Evolutionary conservation across 768 basidiomycete genomes (phyloP).

Genomic region (Amanita rimosa): DNA sequence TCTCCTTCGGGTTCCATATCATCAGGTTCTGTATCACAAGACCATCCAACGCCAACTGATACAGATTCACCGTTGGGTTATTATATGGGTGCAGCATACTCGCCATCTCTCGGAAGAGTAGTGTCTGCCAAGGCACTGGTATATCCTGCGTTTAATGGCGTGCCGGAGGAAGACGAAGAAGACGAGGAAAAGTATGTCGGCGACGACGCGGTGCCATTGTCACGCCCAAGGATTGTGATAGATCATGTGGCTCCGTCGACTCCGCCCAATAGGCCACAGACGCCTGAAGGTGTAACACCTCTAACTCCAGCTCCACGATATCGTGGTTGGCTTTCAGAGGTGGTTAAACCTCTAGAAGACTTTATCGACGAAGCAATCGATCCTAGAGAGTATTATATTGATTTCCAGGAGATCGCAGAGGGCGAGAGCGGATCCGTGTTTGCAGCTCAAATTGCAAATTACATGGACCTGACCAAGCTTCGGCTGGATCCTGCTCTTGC

Average conservation of each 20-base stretch:
- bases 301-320: constrained; percentile 38
- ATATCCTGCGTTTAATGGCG: constrained; percentile 25
- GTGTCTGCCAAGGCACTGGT: constrained; percentile 12
- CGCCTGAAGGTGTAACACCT: constrained; percentile 20
- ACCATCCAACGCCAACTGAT: constrained; percentile 27
- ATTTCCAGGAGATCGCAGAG: constrained; percentile 71
- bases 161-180: constrained; percentile 10
- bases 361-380: constrained; percentile 56
- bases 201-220: constrained; percentile 8
- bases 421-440: constrained; percentile 72
- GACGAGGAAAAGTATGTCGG: constrained; percentile 11
- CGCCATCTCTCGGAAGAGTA: constrained; percentile 16
- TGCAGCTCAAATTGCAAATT: constrained; percentile 26
- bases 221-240: constrained; percentile 25
- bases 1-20: constrained; percentile 25
- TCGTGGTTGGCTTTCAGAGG: constrained; percentile 49
- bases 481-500: constrained; percentile 27
- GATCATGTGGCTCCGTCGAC: constrained; percentile 12
- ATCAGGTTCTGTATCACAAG: constrained; percentile 28
- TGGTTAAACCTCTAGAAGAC: constrained; percentile 45
- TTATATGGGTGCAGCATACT: constrained; percentile 23
- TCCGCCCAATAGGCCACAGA: constrained; percentile 14
- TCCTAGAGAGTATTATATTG: constrained; percentile 51
- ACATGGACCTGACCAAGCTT: constrained; percentile 21
- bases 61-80: constrained; percentile 21